Evolutionary conservation across 2,329 filamentous ascomycete species (phyloP), one percentile per base, ranked within the genome.

Genomic region (Samsoniella hepiali): DNA sequence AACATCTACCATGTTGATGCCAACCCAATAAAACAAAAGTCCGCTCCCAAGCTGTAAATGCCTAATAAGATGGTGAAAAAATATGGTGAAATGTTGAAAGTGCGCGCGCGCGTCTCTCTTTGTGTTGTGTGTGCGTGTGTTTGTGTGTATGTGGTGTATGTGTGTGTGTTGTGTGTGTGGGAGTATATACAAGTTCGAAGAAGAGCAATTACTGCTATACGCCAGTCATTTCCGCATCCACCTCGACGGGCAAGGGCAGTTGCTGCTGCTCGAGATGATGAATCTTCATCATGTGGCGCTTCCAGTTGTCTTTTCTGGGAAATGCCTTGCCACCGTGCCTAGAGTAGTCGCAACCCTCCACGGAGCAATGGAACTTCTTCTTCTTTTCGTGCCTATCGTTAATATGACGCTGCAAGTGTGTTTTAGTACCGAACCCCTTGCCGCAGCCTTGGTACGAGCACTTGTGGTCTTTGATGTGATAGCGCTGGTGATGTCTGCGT

Each of bases 301-400:
- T 81, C 84, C 84, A 87, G 71, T 87, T 87, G 68, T 87, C 84
- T 69, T 87, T 87, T 60, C 84, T 76, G 1, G 84, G 83, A 67
- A 87, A 87, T 0, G 81, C 82, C 66, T 84, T 86, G 62, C 84
- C 82, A 9, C 84, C 84, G 17, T 75, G 71, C 63, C 78, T 79
- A n/a, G 83, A 86, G 69, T 84, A 87, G 5, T 81, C 77, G 68
- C 84, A 87, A 7, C 78, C 79, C 2, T 75, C 76, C 5, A 84
- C 78, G 0, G 79, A 82, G 68, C 84, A 87, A 70, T 86, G 83
- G 63, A 83, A 87, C 64, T 84, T 84, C 71, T 82, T 83, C 64
- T 81, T 83, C 74, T 86, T 85, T 67, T 80, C 78, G 70, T 87
- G 84, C 63, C 84, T 82, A 69, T 87, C 84, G 71, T 87, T 87